These are phyloP conservation scores for Agaricales sp. DNA, from an alignment of 1,284 basidiomycete species.

Conservation along the genomic window DNA sequence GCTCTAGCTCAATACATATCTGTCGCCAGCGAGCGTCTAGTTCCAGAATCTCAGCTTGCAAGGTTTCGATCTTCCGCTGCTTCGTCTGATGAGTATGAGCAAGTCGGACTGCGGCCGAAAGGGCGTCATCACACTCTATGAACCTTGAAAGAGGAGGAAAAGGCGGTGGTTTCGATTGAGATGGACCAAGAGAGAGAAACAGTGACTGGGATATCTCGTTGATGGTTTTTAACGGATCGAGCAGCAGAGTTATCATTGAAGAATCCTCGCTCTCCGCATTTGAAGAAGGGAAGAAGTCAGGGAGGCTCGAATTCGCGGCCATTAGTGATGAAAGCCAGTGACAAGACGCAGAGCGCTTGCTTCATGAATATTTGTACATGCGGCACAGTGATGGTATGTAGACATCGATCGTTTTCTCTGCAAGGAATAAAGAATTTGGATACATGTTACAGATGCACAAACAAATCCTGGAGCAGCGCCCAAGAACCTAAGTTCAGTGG, in stretches of 20 bases:
- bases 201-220: constrained; percentile 57
- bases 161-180: constrained; percentile 47
- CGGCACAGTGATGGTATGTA: too few relatives aligned
- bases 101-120: constrained; percentile 54
- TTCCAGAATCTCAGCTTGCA: constrained; percentile 58
- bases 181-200: constrained; percentile 61
- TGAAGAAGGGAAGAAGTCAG: too few relatives aligned
- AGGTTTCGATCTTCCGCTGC: constrained; percentile 58
- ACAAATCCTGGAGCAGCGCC: too few relatives aligned
- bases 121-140: constrained; percentile 44
- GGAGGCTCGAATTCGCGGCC: too few relatives aligned
- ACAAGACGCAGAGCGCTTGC: too few relatives aligned
- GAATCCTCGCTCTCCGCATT: constrained; percentile 14
- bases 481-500: too few relatives aligned
- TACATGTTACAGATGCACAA: too few relatives aligned
- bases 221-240: constrained; percentile 52
- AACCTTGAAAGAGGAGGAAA: constrained; percentile 54
- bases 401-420: too few relatives aligned
- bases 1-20: constrained; percentile 50
- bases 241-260: constrained; percentile 48
- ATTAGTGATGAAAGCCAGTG: too few relatives aligned
- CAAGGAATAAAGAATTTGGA: too few relatives aligned
- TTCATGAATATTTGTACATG: too few relatives aligned
- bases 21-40: constrained; percentile 58
- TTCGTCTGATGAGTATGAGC: constrained; percentile 63